Evolutionary conservation across 805 yeast species (phyloP).

Genomic region (Ogataea siamensis): DNA sequence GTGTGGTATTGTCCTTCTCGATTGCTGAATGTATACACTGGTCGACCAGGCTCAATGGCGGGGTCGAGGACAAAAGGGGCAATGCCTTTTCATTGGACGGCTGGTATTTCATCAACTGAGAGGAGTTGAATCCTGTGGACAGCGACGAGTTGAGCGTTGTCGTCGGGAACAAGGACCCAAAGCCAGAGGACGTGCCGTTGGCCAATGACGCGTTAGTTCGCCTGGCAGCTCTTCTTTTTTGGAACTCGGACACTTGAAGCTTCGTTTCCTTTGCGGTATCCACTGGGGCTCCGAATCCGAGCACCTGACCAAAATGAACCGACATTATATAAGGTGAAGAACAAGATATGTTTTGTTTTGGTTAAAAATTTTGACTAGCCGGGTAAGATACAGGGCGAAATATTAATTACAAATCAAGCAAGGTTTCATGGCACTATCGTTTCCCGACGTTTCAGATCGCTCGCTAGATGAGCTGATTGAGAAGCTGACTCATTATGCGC

Average conservation of each 20-base stretch:
- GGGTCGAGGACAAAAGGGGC: slow-evolving; percentile 49
- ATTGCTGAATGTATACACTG: slow-evolving; percentile 60
- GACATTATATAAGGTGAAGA: slow-evolving; percentile 22
- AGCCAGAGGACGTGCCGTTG: slow-evolving; percentile 10
- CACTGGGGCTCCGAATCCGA: slow-evolving; percentile 22
- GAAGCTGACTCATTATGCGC: slow-evolving; percentile 64
- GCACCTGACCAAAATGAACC: slow-evolving; percentile 29
- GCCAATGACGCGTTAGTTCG: slow-evolving; percentile 16
- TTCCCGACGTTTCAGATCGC: slow-evolving; percentile 2
- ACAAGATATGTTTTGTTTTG: slow-evolving; percentile 8
- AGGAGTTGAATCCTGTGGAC: slow-evolving; percentile 17
- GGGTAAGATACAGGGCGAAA: slow-evolving; percentile 7
- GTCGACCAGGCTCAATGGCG: slow-evolving; percentile 58
- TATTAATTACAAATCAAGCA: slow-evolving; percentile 5
- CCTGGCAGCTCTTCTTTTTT: slow-evolving; percentile 28
- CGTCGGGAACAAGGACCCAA: slow-evolving; percentile 16
- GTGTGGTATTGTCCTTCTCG: slow-evolving; percentile 58
- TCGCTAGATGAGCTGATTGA: slow-evolving; percentile 11
- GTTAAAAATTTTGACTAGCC: slow-evolving; percentile 11
- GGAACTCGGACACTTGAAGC: slow-evolving; percentile 27
- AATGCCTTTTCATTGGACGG: slow-evolving; percentile 29
- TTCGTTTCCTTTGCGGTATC: slow-evolving; percentile 18
- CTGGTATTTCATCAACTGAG: slow-evolving; percentile 22
- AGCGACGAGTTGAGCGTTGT: slow-evolving; percentile 7
- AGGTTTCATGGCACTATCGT: slow-evolving; percentile 2